Evolutionary conservation across 2,329 filamentous ascomycete species (phyloP), one percentile per base, ranked within the genome.

Genomic region (Cladobotryum protrusum): DNA sequence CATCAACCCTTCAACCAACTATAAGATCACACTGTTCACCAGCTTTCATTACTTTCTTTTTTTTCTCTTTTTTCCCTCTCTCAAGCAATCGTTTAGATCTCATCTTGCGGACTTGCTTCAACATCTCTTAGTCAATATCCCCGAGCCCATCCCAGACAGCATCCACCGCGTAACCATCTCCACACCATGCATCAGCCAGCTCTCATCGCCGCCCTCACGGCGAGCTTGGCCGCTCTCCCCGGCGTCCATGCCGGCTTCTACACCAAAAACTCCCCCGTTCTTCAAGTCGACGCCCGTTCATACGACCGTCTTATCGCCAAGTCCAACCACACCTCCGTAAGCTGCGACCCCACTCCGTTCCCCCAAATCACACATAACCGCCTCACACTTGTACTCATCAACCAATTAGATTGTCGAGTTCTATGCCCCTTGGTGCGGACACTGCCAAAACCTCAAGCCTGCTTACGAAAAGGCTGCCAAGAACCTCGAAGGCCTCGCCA

Each of bases 361-460:
- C 34, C 44, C 12, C 17, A 12, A 20, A n/a, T 32, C 5, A 12
- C n/a, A 18, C 36, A 18, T 17, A 47, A 2, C 18, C 17, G 19
- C n/a, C 19, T 2, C 17, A 19, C 14, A 44, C 15, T 5, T 33
- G n/a, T 45, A 34, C 13, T 32, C 24, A 36, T 19, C 24, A 35
- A 48, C 14, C n/a, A n/a, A 14, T 32, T 39, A 83, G 78, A 78
- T 83, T 42, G 72, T 83, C 65, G 89, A 91, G 71, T 97, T 97
- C 78, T 97, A 96, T 64, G 92, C 92, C 8, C 92, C 92, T 19
- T 97, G 92, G 92, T 97, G 93, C 63, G 93, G 92, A 39, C 93
- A 97, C 72, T 99, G 93, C 74, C 81, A 96, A 72, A 96, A 87
- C 71, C 85, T 99, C 62, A 91, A 96, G 72, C 92, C 91, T 3